Evolutionary conservation across 805 yeast species (phyloP), one percentile per base, ranked within the genome.

Genomic region (Maudiozyma pseudohumilis): DNA sequence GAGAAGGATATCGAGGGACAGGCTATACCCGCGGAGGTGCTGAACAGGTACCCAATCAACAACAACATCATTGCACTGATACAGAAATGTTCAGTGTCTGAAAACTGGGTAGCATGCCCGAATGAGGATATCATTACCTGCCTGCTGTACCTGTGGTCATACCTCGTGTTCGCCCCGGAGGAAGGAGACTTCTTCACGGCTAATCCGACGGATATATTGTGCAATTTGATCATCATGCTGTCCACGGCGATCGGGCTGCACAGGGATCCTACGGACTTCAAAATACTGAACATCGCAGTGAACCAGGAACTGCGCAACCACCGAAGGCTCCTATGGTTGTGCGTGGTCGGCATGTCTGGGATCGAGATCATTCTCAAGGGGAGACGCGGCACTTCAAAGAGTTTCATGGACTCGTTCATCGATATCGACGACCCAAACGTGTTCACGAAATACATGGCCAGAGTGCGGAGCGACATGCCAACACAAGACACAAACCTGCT

Each of bases 61-160:
- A 45, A 47, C 27, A 54, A 55, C 5, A 31, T 45, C 1, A 39
- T 59, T 22, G 17, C 45, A 3, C 32, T 55, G 30, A 51, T 49
- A 2, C 51, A 54, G 32, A 43, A 44, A 22, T 44, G 50, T 21
- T 32, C 59, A 13, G 42, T 52, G 2, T 42, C 52, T 4, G 59
- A 55, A 32, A 56, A 59, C 36, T 43, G 53, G 36, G 45, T 48
- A 24, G 50, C 50, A 19, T 51, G 56, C 22, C 56, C 61, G 1
- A 59, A 55, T 25, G 64, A 59, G 40, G 56, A 52, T 34, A 50
- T 47, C 19, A 33, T 53, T 6, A 42, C 54, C 6, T 56, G 53
- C 34, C 39, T 55, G 19, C 40, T 56, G 28, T 59, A 51, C 29
- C 41, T 56, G 19, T 59, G 64, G 64, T 40, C 59, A n/a, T 54